Conservation (phyloP, 495 filamentous ascomycete genomes). For the Penicillium macrosclerotiorum region DNA sequence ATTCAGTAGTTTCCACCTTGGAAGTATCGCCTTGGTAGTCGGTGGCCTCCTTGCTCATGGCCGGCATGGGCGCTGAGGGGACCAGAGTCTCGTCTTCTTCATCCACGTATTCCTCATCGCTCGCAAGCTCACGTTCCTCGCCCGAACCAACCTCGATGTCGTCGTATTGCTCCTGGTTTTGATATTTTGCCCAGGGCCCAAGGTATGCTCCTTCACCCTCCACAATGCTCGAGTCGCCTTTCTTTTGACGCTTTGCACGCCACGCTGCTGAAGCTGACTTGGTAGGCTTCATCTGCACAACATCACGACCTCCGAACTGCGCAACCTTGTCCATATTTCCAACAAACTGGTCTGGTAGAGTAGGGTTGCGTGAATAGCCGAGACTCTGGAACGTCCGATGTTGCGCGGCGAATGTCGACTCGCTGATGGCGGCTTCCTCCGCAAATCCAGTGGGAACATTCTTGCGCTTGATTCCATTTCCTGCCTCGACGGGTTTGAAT, state of each 20-base stretch:
- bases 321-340: slow-evolving; percentile 52
- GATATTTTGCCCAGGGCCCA: slow-evolving; percentile 91
- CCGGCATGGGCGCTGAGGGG: slow-evolving; percentile 46
- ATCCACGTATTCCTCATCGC: slow-evolving; percentile 80
- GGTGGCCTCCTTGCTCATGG: slow-evolving; percentile 57
- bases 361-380: slow-evolving; percentile 59
- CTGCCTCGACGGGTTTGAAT: slow-evolving; percentile 61
- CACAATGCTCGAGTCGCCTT: slow-evolving; percentile 77
- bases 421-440: slow-evolving; percentile 83
- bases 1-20: slow-evolving; percentile 75
- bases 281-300: slow-evolving; percentile 56
- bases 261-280: slow-evolving; percentile 68
- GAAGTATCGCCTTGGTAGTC: slow-evolving; percentile 56
- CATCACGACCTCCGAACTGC: slow-evolving; percentile 52
- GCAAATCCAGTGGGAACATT: slow-evolving; percentile 90
- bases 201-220: slow-evolving; percentile 85
- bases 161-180: slow-evolving; percentile 60
- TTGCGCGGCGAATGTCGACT: slow-evolving; percentile 80
- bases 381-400: slow-evolving; percentile 71
- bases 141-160: slow-evolving; percentile 50
- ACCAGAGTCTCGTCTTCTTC: slow-evolving; percentile 42
- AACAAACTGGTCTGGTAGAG: slow-evolving; percentile 48
- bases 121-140: slow-evolving; percentile 61
- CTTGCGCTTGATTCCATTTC: slow-evolving; percentile 70
- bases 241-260: slow-evolving; percentile 70